phyloP scores from a whole-genome alignment of 306 rosid genomes.

The Dicorynia guianensis region DNA sequence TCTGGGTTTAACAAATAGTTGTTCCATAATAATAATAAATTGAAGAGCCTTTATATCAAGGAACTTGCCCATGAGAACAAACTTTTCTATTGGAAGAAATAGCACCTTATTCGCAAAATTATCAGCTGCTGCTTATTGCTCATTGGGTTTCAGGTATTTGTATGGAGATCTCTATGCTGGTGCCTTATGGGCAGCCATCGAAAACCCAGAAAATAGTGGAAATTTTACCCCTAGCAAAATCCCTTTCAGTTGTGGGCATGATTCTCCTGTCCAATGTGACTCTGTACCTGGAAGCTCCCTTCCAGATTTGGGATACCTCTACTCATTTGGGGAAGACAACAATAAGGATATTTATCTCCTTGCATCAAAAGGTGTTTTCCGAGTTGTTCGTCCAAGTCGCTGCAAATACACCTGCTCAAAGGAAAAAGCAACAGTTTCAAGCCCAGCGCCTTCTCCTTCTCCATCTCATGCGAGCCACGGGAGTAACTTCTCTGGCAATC shows the following conservation, averaged over 20 bases:
- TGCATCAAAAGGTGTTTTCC: conserved; percentile 73
- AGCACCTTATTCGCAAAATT: not conserved
- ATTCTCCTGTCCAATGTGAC: conserved; percentile 71
- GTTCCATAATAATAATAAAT: not conserved
- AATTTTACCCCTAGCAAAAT: conserved; percentile 63
- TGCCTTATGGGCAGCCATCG: conserved; percentile 77
- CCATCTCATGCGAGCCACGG: conserved; percentile 39
- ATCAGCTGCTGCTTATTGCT: conserved; percentile 22
- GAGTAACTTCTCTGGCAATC: conserved; percentile 21
- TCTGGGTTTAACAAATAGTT: not conserved
- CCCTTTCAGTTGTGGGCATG: conserved; percentile 71
- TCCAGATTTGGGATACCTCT: conserved; percentile 70
- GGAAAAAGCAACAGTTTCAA: conserved; percentile 57
- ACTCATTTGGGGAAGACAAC: conserved; percentile 86
- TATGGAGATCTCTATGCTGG: conserved; percentile 81
- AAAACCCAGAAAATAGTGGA: conserved; percentile 79
- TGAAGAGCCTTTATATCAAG: not conserved
- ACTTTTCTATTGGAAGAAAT: not conserved
- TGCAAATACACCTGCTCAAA: conserved; percentile 57
- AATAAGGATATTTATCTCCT: conserved; percentile 71
- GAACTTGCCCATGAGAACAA: not conserved
- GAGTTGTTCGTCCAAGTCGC: conserved; percentile 82
- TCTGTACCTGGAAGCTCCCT: conserved; percentile 61
- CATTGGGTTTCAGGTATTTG: conserved; percentile 64
- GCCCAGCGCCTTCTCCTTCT: conserved; percentile 35